Evolutionary conservation across 2,329 filamentous ascomycete species (phyloP).

Genomic region (Gremmenia infestans): DNA sequence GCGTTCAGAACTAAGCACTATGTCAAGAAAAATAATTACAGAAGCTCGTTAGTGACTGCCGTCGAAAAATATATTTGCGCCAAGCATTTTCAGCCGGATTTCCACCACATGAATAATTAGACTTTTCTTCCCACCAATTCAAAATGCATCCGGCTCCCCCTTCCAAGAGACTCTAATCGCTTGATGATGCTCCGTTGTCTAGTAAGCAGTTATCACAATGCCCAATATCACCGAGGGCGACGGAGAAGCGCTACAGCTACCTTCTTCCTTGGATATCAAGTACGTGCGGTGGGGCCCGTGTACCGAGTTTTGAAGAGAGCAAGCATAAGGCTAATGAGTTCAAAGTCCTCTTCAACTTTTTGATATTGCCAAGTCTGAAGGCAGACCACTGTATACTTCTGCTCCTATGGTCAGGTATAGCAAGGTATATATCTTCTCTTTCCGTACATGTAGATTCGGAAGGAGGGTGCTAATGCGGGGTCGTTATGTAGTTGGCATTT

Average conservation of each 20-base stretch:
- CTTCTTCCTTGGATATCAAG: constrained; percentile 15
- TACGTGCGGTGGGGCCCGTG: not conserved
- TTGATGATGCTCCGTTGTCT: constrained; percentile 1
- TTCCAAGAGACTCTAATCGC: not conserved
- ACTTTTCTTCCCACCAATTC: not conserved
- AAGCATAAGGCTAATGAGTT: constrained; percentile 1
- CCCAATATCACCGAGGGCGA: constrained; percentile 1
- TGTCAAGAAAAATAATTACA: too few species aligned
- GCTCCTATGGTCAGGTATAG: constrained; percentile 67
- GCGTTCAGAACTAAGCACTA: too few species aligned
- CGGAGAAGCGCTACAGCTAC: constrained; percentile 2
- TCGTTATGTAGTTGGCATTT: constrained; percentile 54
- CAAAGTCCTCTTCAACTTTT: constrained; percentile 55
- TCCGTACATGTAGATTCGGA: not conserved
- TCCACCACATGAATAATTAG: not conserved
- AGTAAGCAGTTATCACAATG: constrained; percentile 1
- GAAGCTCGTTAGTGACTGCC: too few species aligned
- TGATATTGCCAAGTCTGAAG: constrained; percentile 46
- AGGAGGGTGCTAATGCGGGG: not conserved
- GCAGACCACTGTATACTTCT: constrained; percentile 51
- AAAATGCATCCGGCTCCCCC: not conserved
- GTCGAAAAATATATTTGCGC: too few species aligned
- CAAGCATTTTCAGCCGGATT: too few species aligned
- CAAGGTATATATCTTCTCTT: constrained; percentile 36
- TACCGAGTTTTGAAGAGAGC: not conserved